These are phyloP conservation scores for Arabidopsis arenosa DNA, from an alignment of 345 rosid genomes.

Conservation along the genomic window DNA sequence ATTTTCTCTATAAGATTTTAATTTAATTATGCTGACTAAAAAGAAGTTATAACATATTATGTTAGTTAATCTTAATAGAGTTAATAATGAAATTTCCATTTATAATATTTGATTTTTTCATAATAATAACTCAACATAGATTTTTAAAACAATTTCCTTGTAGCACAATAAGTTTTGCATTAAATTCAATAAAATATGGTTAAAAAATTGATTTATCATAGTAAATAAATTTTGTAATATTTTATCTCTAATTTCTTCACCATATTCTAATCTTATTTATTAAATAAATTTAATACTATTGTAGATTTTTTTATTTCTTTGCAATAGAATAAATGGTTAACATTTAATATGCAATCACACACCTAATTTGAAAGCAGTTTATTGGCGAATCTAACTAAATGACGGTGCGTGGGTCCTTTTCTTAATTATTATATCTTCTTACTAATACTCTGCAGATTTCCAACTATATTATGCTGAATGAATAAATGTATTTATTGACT, in stretches of 20 bases:
- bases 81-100: not conserved
- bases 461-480: conserved; percentile 23
- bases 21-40: not conserved
- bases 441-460: conserved; percentile 16
- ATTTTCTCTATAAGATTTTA: not conserved
- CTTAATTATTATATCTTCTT: conserved; percentile 28
- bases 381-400: conserved; percentile 23
- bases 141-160: not conserved
- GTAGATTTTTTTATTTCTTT: not conserved
- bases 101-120: no score
- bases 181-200: not conserved
- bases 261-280: not conserved
- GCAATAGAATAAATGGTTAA: conserved; percentile 2
- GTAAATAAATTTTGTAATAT: no score
- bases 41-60: not conserved
- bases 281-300: not conserved
- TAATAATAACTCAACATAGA: not conserved
- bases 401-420: conserved; percentile 28
- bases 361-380: conserved; percentile 36
- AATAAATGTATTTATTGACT: conserved; percentile 29
- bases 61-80: not conserved
- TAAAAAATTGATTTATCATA: no score
- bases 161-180: not conserved
- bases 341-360: conserved; percentile 17
- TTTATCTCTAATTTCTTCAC: no score